Evolutionary conservation across 768 basidiomycete genomes (phyloP).

Genomic region (Pholiota conissans): DNA sequence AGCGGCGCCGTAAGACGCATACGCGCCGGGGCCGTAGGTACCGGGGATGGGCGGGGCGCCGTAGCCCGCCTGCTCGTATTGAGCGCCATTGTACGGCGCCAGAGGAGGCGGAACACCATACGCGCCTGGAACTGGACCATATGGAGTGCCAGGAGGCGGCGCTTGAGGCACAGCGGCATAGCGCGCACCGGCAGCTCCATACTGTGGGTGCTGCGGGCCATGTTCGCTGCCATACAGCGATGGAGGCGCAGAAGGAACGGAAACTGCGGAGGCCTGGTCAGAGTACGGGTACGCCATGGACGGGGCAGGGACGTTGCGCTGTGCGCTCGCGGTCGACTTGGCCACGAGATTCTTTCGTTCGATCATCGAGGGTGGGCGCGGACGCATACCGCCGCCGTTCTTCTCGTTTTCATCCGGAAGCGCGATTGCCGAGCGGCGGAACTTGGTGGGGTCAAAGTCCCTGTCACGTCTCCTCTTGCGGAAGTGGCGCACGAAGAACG

Average conservation of each 20-base stretch:
- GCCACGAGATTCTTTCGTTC: conserved; percentile 24
- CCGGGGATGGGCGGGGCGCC: conserved; percentile 24
- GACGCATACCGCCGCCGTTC: conserved; percentile 15
- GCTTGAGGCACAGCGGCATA: conserved; percentile 14
- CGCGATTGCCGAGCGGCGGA: conserved; percentile 48
- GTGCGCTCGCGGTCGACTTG: conserved; percentile 1
- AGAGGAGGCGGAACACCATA: conserved; percentile 17
- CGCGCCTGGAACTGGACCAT: conserved; percentile 11
- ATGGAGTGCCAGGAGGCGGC: conserved; percentile 5
- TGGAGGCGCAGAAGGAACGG: conserved; percentile 10
- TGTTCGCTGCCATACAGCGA: conserved; percentile 12
- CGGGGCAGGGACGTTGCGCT: conserved; percentile 7
- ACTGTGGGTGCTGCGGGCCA: conserved; percentile 7
- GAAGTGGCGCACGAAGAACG: conserved; percentile 35
- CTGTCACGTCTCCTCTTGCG: conserved; percentile 32
- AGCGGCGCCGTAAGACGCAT: conserved; percentile 20
- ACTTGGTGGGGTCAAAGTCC: conserved; percentile 49
- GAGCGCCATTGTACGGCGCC: conserved; percentile 14
- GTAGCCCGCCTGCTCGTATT: conserved; percentile 22
- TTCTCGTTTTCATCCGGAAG: conserved; percentile 30
- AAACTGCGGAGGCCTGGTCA: conserved; percentile 7
- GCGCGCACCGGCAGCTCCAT: conserved; percentile 9
- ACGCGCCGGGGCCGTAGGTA: conserved; percentile 20
- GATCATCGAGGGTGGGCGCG: conserved; percentile 33
- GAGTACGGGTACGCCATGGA: conserved; percentile 20